Percentiles rank a stretch among this genome's conserved stretches.
Conservation (phyloP, 192 early-diverging fungal genomes). For the Podila minutissima region DNA sequence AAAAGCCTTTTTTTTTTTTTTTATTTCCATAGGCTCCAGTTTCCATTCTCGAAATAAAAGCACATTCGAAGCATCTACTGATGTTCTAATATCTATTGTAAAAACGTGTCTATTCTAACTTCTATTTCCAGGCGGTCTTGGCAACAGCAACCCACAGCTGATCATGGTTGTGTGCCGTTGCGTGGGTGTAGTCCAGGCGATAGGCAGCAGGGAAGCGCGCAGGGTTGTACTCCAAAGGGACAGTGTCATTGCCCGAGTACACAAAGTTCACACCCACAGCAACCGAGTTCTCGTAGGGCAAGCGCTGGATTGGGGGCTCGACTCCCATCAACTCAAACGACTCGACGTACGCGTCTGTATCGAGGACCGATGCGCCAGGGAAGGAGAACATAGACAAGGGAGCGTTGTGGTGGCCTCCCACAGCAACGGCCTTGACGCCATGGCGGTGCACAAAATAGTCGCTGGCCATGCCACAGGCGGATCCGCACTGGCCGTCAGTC, state of each 20-base stretch:
- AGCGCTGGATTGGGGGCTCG: neutral
- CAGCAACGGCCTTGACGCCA: constrained; percentile 14
- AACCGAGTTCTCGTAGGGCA: neutral
- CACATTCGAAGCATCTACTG: too few relatives aligned
- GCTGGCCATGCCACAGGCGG: constrained; percentile 18
- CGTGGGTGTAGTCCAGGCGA: constrained; percentile 23
- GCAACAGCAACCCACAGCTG: constrained; percentile 19
- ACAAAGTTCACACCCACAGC: neutral
- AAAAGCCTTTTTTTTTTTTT: too few relatives aligned
- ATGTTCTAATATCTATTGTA: too few relatives aligned
- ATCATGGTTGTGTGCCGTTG: constrained; percentile 9
- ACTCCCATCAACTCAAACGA: neutral
- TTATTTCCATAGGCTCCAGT: too few relatives aligned
- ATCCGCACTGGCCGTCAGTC: constrained; percentile 31
- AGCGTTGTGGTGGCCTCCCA: constrained; percentile 3
- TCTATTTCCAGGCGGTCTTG: constrained; percentile 8
- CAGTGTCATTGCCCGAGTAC: neutral
- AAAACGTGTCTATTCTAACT: too few relatives aligned
- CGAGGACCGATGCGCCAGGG: constrained; percentile 5
- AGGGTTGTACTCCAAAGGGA: constrained; percentile 14
- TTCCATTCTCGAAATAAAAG: too few relatives aligned
- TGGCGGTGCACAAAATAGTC: constrained; percentile 5
- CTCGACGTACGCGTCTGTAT: neutral
- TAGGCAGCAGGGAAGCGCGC: neutral
- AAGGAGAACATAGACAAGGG: constrained; percentile 21